phyloP scores from a whole-genome alignment of 257 asterid genomes.

The Eustoma russellianum region DNA sequence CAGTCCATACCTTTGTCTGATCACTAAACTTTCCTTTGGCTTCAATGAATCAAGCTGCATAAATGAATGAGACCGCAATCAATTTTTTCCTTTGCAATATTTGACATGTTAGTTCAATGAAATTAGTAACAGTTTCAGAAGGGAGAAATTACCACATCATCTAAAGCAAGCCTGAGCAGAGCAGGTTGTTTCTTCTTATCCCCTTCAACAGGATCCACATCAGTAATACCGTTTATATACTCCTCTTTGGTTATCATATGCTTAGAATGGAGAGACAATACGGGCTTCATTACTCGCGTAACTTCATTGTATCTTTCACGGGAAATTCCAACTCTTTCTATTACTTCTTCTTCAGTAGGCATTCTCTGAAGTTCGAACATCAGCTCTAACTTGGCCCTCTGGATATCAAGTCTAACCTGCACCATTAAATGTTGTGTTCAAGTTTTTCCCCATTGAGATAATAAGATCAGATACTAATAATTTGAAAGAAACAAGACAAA shows the following conservation, averaged over 20 bases:
- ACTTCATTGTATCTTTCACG: slow-evolving; percentile 70
- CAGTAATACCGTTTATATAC: slow-evolving; percentile 60
- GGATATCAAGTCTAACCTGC: slow-evolving; percentile 68
- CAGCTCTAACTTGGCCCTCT: slow-evolving; percentile 55
- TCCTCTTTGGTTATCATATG: slow-evolving; percentile 69
- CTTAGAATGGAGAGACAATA: slow-evolving; percentile 61
- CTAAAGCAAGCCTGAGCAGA: slow-evolving; percentile 87
- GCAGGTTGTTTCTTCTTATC: slow-evolving; percentile 71
- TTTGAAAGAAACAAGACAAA: too few species aligned
- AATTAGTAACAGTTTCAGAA: not conserved
- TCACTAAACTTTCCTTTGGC: slow-evolving; percentile 93
- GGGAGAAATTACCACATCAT: slow-evolving; percentile 64
- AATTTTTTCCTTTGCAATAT: not conserved
- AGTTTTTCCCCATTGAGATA: too few species aligned
- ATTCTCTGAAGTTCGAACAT: slow-evolving; percentile 54
- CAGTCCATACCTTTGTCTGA: slow-evolving; percentile 91
- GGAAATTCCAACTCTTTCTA: slow-evolving; percentile 55
- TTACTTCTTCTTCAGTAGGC: slow-evolving; percentile 59
- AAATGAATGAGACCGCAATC: not conserved
- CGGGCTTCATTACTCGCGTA: slow-evolving; percentile 61
- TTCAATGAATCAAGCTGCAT: slow-evolving; percentile 87
- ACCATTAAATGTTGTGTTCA: not conserved
- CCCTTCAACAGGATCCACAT: slow-evolving; percentile 61
- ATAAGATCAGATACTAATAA: too few species aligned
- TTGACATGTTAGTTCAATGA: not conserved